Evolutionary conservation across 768 basidiomycete genomes (phyloP), one percentile per base, ranked within the genome.

Genomic region (Boletus coccyginus): DNA sequence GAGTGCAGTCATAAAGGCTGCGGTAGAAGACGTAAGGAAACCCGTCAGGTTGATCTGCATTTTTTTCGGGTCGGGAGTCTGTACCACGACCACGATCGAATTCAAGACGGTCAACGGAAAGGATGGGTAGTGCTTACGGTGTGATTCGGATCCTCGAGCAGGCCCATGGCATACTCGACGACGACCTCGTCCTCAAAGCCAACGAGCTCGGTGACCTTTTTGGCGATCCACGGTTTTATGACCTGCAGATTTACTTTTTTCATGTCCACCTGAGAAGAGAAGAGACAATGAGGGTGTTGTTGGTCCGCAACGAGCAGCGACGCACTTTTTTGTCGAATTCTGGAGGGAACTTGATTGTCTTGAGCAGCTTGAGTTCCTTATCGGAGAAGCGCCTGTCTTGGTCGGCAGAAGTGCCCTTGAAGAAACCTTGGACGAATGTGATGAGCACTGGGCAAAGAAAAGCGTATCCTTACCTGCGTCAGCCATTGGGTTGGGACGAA

Each of bases 131-230:
- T 1, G 70, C 87, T 61, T 59, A 96, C 94, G n/a, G 90, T 88
- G 60, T 89, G 82, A 16, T 83, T 80, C 46, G 85, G 78, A 64
- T 97, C 92, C 68, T 99, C 97, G 7, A 99, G 75, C 19, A 98
- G 78, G 17, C 93, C 93, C 85, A 94, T 92, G 17, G 94, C 93
- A 67, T 97, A 98, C 68, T 98, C 96, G 31, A 98, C 86, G 41
- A 98, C 88, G 42, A 99, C 87, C 69, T 99, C 97, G 72, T 99
- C 97, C 66, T 99, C 97, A 38, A 98, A 85, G 3, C 95, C 93
- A 42, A 94, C 84, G 21, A 97, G 81, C 55, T 94, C 91, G 4
- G 89, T 82, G 54, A 97, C 88, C 73, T 92, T 90, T 79, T 93
- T 94, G 14, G 92, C 90, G 57, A 98, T 87, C 97, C 97, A 99